Conservation (phyloP, 1,139 yeast genomes). For the Blastobotrys proliferans region DNA sequence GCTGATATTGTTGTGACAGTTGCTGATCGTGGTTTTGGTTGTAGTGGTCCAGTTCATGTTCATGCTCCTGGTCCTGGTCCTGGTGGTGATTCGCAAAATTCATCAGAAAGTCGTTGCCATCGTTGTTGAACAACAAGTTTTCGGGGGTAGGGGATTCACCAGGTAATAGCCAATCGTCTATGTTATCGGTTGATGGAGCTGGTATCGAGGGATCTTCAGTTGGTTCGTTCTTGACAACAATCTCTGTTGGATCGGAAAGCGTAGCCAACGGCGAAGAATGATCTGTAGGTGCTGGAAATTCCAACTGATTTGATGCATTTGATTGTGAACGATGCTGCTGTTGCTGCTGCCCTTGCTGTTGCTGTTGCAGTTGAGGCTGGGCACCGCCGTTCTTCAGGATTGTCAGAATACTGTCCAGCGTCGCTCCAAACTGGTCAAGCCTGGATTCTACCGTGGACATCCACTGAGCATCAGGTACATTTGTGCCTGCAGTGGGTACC, state of each 20-base stretch:
- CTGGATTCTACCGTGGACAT: conserved; percentile 44
- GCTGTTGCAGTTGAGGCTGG: neutral
- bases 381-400: conserved; percentile 23
- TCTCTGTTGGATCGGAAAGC: too few species aligned
- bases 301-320: neutral
- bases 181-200: too few species aligned
- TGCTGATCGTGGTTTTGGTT: neutral
- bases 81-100: too few species aligned
- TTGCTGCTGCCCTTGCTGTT: neutral
- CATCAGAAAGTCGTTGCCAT: too few species aligned
- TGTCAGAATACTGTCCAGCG: conserved; percentile 37
- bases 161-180: too few species aligned
- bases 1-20: neutral
- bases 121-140: too few species aligned
- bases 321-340: neutral
- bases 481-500: conserved; percentile 40
- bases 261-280: too few species aligned
- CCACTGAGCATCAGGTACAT: conserved; percentile 36
- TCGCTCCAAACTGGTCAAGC: conserved; percentile 45
- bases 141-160: too few species aligned
- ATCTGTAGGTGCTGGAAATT: neutral
- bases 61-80: too few species aligned
- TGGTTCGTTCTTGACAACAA: too few species aligned
- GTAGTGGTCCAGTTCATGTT: neutral
- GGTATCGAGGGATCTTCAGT: too few species aligned